phyloP scores from a whole-genome alignment of 306 rosid genomes.

The Begonia loranthoides region DNA sequence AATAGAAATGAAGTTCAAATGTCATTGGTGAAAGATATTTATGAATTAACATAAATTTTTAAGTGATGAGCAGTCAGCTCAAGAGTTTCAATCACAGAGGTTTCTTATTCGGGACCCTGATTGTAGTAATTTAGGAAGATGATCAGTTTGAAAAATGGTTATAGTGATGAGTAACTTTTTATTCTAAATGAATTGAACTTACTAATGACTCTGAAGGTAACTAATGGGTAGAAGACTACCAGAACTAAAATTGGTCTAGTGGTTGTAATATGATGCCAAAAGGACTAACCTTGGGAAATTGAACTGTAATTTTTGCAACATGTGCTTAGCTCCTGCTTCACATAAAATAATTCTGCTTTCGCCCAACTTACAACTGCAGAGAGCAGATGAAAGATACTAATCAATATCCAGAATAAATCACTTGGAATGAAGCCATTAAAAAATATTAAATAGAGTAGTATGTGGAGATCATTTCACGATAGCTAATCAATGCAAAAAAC shows the following conservation, averaged over 20 bases:
- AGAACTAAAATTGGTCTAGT: too few species aligned
- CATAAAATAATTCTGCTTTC: slow-evolving; percentile 77
- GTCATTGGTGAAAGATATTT: neutral
- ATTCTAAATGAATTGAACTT: too few species aligned
- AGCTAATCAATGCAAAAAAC: too few species aligned
- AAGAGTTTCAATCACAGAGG: neutral
- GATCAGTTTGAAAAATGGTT: too few species aligned
- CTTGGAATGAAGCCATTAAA: too few species aligned
- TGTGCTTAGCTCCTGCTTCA: slow-evolving; percentile 82
- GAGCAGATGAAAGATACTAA: neutral
- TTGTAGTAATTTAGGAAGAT: too few species aligned
- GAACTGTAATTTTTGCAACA: slow-evolving; percentile 78
- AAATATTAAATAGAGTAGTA: too few species aligned
- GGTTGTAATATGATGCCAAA: neutral
- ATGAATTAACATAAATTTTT: neutral
- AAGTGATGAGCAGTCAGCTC: neutral
- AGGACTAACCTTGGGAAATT: slow-evolving; percentile 74
- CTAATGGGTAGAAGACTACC: too few species aligned
- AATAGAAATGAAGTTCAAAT: slow-evolving; percentile 1
- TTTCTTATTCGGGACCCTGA: neutral
- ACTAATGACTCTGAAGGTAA: too few species aligned
- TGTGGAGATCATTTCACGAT: too few species aligned
- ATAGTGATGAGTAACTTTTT: too few species aligned
- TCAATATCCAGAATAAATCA: too few species aligned
- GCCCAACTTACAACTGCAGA: slow-evolving; percentile 72